Evolutionary conservation across 768 basidiomycete genomes (phyloP), one percentile per base, ranked within the genome.

Genomic region (Clavulina sp.): DNA sequence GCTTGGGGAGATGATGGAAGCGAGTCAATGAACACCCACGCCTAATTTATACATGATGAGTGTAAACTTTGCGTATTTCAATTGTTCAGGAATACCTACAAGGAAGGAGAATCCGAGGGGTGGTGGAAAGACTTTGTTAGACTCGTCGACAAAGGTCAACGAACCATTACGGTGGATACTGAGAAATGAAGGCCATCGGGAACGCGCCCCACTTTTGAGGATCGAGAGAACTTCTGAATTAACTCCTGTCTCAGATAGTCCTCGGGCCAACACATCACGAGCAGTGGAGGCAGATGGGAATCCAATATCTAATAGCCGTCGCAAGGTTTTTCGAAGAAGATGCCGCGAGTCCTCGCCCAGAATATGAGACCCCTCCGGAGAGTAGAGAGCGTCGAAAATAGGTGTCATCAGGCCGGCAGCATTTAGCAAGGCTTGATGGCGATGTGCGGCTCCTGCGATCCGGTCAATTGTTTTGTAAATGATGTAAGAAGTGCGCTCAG

Each of bases 141-240:
- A 66, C n/a, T 69, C 66, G 41, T 77, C 72, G 1, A 65, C 63
- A 30, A 80, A 61, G 3, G 69, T 65, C 4, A 85, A 56, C 5
- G 73, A 65, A 2, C 80, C 73, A 4, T 66, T 61, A 1, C 72
- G 71, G 60, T 78, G 77, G 58, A 87, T 65, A 2, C 77, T 81
- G 54, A 89, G 73, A 60, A 88, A 85, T 52, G 78, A 74, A 0
- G 81, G 76, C 86, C 85, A 88, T 31, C 77, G 72, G 34, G 77
- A 77, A 62, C 76, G 80, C 71, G 84, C 78, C 2, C 76, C 77
- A 43, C 73, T 70, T 4, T 81, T 74, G 50, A 88, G 70, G 26
- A 85, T 64, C 41, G 84, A 84, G 41, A 87, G 61, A 32, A 84
- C 57, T 38, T 57, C 52, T 3, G 54, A 31, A 34, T 61, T 49